Percentiles rank a stretch among this genome's conserved stretches.
Evolutionary conservation across 2,329 filamentous ascomycete genomes (phyloP).

Genomic region (Penicillium sumatraense): DNA sequence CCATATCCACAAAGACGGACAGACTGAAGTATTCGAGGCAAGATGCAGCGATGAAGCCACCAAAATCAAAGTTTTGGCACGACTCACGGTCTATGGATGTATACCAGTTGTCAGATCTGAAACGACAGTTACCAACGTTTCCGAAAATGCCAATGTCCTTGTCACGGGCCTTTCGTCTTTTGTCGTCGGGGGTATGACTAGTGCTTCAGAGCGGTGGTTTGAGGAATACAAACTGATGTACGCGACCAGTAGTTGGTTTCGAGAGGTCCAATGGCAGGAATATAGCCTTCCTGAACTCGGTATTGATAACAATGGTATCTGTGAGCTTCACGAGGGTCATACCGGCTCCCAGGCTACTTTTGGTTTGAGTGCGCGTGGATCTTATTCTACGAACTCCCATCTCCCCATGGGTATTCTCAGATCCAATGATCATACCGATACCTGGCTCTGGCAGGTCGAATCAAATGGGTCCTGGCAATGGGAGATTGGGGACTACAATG

Average conservation of each 20-base stretch:
- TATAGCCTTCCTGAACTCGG: constrained; percentile 32
- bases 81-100: neutral
- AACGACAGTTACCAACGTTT: neutral
- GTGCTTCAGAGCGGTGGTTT: constrained; percentile 21
- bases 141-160: neutral
- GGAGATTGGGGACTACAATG: constrained; percentile 42
- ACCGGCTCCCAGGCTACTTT: constrained; percentile 24
- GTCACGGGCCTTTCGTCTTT: neutral
- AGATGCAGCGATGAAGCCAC: neutral
- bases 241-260: constrained; percentile 36
- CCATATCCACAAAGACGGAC: neutral
- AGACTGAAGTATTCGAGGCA: neutral
- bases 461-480: constrained; percentile 43
- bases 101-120: neutral
- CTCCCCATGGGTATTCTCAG: constrained; percentile 38
- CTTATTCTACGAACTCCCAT: constrained; percentile 35
- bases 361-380: constrained; percentile 31
- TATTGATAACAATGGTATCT: constrained; percentile 32
- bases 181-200: neutral
- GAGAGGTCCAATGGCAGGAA: constrained; percentile 40
- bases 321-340: constrained; percentile 6
- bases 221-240: constrained; percentile 4
- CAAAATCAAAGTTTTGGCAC: neutral
- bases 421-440: constrained; percentile 23
- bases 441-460: constrained; percentile 44